A percentile compares a stretch with the other conserved stretches of the same genome.
Conservation (phyloP, 805 yeast genomes). For the Spathaspora arborariae region DNA sequence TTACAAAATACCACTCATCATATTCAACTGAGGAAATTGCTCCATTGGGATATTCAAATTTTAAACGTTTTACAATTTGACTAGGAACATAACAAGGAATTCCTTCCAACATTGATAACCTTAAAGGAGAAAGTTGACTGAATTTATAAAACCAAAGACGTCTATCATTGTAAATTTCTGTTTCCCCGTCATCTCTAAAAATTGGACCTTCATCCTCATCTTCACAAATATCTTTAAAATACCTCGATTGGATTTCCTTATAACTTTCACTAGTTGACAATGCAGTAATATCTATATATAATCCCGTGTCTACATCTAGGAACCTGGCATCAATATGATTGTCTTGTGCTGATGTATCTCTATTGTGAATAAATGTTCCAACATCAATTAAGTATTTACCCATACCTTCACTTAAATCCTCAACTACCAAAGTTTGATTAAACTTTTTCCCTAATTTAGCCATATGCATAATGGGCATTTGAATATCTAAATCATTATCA, state of each 20-base stretch:
- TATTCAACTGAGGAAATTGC: conserved; percentile 15
- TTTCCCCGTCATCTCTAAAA: not conserved
- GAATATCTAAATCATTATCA: conserved; percentile 26
- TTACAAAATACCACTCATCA: conserved; percentile 6
- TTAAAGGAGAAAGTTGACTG: conserved; percentile 50
- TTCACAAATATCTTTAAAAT: not conserved
- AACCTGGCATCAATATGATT: conserved; percentile 44
- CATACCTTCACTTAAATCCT: conserved; percentile 27
- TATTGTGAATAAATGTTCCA: conserved; percentile 24
- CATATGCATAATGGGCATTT: conserved; percentile 23
- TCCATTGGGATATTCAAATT: conserved; percentile 17
- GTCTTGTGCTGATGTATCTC: conserved; percentile 17
- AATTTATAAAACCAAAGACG: conserved; percentile 23
- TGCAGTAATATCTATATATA: conserved; percentile 57
- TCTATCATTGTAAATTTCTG: conserved; percentile 14
- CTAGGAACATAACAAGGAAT: conserved; percentile 27
- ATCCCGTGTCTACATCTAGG: conserved; percentile 55
- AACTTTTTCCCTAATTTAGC: conserved; percentile 17
- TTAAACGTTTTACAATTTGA: conserved; percentile 18
- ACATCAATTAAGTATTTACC: conserved; percentile 26
- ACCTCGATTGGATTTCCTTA: not conserved
- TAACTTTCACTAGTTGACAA: conserved; percentile 23
- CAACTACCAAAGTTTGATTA: conserved; percentile 27
- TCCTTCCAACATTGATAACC: conserved; percentile 53
- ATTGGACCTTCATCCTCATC: not conserved